A percentile compares a stretch with the other conserved stretches of the same genome.
Conservation (phyloP, 164 flowering plant genomes). For the Vitis riparia region DNA sequence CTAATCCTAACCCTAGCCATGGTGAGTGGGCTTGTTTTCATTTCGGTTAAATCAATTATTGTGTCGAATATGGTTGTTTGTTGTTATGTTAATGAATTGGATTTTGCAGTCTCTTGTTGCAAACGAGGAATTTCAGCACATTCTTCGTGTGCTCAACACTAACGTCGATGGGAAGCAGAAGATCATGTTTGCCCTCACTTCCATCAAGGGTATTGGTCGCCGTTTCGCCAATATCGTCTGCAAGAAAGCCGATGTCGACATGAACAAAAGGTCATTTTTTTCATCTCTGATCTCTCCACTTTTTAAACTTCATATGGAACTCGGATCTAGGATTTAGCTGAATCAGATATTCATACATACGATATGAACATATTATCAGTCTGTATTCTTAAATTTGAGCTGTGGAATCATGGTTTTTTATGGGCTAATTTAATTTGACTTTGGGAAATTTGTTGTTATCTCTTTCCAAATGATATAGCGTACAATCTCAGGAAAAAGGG, state of each 20-base stretch:
- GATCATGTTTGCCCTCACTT: slow-evolving; percentile 59
- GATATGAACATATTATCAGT: too few relatives aligned
- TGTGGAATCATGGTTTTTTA: too few relatives aligned
- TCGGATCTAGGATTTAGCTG: too few relatives aligned
- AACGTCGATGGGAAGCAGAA: slow-evolving; percentile 65
- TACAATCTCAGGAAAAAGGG: too few relatives aligned
- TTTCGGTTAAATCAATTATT: background rate
- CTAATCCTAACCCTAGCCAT: slow-evolving; percentile 1
- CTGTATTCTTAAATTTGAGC: too few relatives aligned
- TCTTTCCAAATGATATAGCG: too few relatives aligned
- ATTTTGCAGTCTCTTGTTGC: slow-evolving; percentile 41
- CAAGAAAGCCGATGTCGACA: slow-evolving; percentile 62
- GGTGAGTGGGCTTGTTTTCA: slow-evolving; percentile 3
- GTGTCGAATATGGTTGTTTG: too few relatives aligned
- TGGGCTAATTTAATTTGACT: too few relatives aligned
- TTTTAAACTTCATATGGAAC: background rate
- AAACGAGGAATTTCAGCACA: slow-evolving; percentile 58
- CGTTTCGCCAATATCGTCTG: slow-evolving; percentile 56
- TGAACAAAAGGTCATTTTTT: slow-evolving; percentile 50
- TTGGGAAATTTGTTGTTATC: too few relatives aligned
- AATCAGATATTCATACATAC: too few relatives aligned
- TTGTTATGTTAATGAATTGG: background rate
- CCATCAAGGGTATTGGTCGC: slow-evolving; percentile 58
- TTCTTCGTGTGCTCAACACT: slow-evolving; percentile 57
- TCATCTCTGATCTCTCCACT: background rate